These are phyloP conservation scores for Hypomontagnella submonticulosa DNA, from an alignment of 495 filamentous ascomycete species.

Conservation along the genomic window DNA sequence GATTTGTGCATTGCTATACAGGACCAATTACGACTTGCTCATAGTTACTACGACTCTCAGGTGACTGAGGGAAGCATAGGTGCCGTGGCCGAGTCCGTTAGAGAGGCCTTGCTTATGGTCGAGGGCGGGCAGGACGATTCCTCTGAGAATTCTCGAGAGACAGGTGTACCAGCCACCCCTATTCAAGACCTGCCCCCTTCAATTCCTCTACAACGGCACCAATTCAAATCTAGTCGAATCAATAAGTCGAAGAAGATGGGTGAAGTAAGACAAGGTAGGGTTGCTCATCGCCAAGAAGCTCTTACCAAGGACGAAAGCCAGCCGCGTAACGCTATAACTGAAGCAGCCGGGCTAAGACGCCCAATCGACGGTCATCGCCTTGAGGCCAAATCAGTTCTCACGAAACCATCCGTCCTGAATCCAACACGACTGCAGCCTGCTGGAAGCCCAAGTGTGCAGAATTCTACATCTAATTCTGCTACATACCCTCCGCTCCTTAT, in stretches of 20 bases:
- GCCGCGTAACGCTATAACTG: too few relatives aligned
- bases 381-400: too few relatives aligned
- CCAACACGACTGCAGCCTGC: too few relatives aligned
- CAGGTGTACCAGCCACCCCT: not conserved
- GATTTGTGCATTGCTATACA: slow-evolving; percentile 3
- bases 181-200: not conserved
- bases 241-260: slow-evolving; percentile 13
- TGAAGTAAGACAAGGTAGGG: not conserved
- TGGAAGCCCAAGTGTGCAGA: too few relatives aligned
- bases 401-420: too few relatives aligned
- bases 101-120: slow-evolving; percentile 17
- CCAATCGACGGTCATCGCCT: too few relatives aligned
- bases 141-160: not conserved
- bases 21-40: not conserved
- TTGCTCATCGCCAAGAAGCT: slow-evolving; percentile 28
- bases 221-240: slow-evolving; percentile 7
- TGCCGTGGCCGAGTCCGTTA: slow-evolving; percentile 11
- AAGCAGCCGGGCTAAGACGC: too few relatives aligned
- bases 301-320: too few relatives aligned
- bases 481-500: too few relatives aligned
- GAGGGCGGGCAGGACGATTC: slow-evolving; percentile 5
- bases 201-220: not conserved
- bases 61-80: too few relatives aligned
- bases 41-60: slow-evolving; percentile 3
- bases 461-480: too few relatives aligned